Percentiles rank a stretch among this genome's conserved stretches.
Conservation (phyloP, 1,284 basidiomycete species). For the Cronartium quercuum region DNA sequence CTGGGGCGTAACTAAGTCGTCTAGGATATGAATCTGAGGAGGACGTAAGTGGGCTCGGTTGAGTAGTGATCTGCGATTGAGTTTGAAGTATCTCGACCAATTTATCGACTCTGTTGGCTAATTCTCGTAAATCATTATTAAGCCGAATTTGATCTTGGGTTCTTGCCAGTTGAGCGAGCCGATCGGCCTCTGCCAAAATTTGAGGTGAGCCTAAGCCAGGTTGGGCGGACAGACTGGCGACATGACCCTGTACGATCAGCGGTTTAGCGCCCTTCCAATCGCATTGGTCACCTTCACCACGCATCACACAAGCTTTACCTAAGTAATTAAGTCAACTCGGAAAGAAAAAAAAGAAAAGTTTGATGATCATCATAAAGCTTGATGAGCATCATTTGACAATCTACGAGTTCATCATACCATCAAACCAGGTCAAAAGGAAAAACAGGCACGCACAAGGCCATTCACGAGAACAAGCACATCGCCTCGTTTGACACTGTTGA, state of each 20-base stretch:
- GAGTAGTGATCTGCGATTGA: too few species aligned
- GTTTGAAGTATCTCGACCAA: slow-evolving; percentile 3
- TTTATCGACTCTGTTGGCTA: neutral
- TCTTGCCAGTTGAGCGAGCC: neutral
- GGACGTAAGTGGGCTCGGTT: neutral
- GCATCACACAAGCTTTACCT: slow-evolving; percentile 20
- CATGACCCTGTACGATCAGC: neutral
- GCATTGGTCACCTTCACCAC: slow-evolving; percentile 31
- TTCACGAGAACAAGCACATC: slow-evolving; percentile 25
- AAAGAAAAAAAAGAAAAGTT: neutral
- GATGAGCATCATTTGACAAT: neutral
- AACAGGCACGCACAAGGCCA: slow-evolving; percentile 9
- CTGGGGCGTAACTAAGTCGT: too few species aligned
- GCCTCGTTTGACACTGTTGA: slow-evolving; percentile 21
- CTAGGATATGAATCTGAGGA: neutral
- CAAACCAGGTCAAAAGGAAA: neutral
- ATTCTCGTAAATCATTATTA: slow-evolving; percentile 7
- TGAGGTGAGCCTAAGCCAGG: too few species aligned
- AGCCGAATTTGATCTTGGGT: slow-evolving; percentile 2
- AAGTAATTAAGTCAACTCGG: neutral
- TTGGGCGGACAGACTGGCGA: too few species aligned
- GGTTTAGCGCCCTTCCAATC: slow-evolving; percentile 20
- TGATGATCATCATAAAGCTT: neutral
- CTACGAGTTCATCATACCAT: neutral
- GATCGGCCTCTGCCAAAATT: too few species aligned